Percentiles rank a stretch among this genome's conserved stretches.
These are phyloP conservation scores for Phytopythium sindhum DNA, from an alignment of 352 stramenopile genomes.

Conservation along the genomic window DNA sequence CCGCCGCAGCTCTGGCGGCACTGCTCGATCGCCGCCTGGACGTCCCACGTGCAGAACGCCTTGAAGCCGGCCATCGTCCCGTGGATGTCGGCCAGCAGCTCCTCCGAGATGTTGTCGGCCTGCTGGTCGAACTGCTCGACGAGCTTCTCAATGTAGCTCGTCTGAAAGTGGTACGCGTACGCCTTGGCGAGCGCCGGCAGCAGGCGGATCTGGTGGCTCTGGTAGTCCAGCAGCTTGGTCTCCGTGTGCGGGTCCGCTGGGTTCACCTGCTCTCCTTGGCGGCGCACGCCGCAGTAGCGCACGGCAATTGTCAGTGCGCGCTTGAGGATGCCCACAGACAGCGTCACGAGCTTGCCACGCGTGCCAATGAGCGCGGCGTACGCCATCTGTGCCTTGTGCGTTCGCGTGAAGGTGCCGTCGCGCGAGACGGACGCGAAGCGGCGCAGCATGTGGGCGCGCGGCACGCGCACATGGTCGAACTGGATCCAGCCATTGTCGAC, in stretches of 20 bases:
- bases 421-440: conserved; percentile 63
- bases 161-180: conserved; percentile 93
- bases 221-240: conserved; percentile 93
- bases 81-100: conserved; percentile 91
- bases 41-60: conserved; percentile 90
- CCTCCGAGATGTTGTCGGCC: conserved; percentile 59
- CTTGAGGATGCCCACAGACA: conserved; percentile 76
- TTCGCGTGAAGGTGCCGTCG: conserved; percentile 58
- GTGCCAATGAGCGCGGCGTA: conserved; percentile 77
- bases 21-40: conserved; percentile 89
- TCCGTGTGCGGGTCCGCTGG: conserved; percentile 53
- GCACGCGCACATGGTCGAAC: conserved; percentile 73
- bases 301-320: conserved; percentile 92
- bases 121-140: conserved; percentile 85
- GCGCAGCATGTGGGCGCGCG: conserved; percentile 72
- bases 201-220: conserved; percentile 93
- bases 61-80: conserved; percentile 94
- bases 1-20: conserved; percentile 95
- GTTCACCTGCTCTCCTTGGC: conserved; percentile 77
- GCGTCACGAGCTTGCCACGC: conserved; percentile 72
- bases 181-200: conserved; percentile 88
- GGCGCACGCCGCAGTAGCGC: conserved; percentile 90
- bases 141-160: conserved; percentile 72
- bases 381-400: conserved; percentile 59
- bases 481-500: conserved; percentile 81